Evolutionary conservation across 352 stramenopile genomes (phyloP).

Genomic region (Globisporangium irregulare): DNA sequence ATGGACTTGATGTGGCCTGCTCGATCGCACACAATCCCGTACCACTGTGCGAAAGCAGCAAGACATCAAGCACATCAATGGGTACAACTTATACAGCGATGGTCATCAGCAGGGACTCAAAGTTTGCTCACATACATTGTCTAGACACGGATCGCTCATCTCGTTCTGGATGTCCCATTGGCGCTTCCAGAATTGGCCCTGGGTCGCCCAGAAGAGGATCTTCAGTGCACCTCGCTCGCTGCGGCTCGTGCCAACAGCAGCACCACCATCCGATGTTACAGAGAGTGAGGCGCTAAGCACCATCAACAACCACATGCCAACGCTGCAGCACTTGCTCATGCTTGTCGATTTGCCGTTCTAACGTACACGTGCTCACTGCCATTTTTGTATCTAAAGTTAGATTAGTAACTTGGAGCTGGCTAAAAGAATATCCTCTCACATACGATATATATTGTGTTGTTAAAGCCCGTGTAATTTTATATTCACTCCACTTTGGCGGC

Average conservation of each 20-base stretch:
- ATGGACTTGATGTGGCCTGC: constrained; percentile 52
- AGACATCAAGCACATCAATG: background rate
- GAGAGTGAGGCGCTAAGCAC: background rate
- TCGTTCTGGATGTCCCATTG: constrained; percentile 69
- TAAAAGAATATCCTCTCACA: background rate
- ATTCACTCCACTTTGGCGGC: background rate
- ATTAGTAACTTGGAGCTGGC: background rate
- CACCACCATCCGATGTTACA: background rate
- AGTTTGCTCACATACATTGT: constrained; percentile 34
- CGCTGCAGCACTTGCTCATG: background rate
- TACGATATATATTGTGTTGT: background rate
- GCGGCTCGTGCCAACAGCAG: constrained; percentile 16
- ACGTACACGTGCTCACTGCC: background rate
- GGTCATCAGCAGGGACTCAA: background rate
- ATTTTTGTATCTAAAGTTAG: constrained; percentile 4
- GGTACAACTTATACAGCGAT: background rate
- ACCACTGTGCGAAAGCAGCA: constrained; percentile 38
- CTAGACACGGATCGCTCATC: constrained; percentile 54
- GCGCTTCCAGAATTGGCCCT: constrained; percentile 44
- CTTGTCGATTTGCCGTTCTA: background rate
- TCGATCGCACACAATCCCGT: constrained; percentile 56
- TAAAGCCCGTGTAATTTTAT: background rate
- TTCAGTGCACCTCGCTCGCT: constrained; percentile 65
- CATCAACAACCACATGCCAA: background rate
- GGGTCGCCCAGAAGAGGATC: constrained; percentile 59